Evolutionary conservation across 148 eudicot species (phyloP), one percentile per base, ranked within the genome.

Genomic region (Rhododendron williamsianum): DNA sequence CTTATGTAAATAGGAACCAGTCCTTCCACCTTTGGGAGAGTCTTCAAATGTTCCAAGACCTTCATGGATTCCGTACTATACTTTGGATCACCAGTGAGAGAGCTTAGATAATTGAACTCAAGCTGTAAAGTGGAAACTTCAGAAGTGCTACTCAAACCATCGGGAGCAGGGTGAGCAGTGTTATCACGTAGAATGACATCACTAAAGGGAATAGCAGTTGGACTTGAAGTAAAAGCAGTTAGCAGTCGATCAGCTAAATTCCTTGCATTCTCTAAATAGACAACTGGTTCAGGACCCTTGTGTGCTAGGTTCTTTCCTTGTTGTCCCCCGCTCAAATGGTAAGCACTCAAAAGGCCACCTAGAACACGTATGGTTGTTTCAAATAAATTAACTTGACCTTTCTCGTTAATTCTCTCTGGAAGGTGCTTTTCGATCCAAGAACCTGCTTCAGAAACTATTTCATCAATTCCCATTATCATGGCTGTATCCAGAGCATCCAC

Each of bases 291-390:
- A 33, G 98, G 98, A 67, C 95, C 96, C 72, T 77, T 88, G 35
- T 86, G 87, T 33, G 84, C 83, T 52, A 87, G 71, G 78, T 77
- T 76, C 54, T 76, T 78, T 46, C 90, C 88, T 83, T 81, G 76
- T 88, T 82, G 88, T 77, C 91, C 97, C 51, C 91, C 91, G 86
- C 99, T 94, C 84, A 96, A 90, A 90, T 95, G 98, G 89, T 95
- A 95, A 90, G 99, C 99, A 89, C 99, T 96, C 84, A 96, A 88
- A 88, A 96, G 99, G 69, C 99, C 99, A 82, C 99, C 99, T 45
- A 96, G 80, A 90, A 96, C 90, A 73, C 98, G 98, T 83, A 96
- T 95, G 13, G 99, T 96, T 58, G 99, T 96, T 89, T 96, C 99
- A 88, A 96, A 96, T 82, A 96, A 87, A 91, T 96, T 96, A 80